Evolutionary conservation across 352 stramenopile genomes (phyloP).

Genomic region (Phytophthora tentaculata): DNA sequence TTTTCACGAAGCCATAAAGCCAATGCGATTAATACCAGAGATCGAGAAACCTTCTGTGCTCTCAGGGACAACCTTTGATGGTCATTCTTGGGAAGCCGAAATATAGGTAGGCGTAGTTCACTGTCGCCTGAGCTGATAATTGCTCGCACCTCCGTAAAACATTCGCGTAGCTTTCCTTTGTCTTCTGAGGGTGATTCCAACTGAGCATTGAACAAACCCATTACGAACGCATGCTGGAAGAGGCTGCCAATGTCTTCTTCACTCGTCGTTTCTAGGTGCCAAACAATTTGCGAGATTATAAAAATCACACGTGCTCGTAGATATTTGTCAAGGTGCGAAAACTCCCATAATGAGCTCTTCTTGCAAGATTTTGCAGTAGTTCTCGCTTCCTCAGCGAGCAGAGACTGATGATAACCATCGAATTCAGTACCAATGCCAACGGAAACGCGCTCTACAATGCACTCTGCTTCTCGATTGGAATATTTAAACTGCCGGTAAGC

Average conservation of each 20-base stretch:
- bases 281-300: conserved; percentile 26
- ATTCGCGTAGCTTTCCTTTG: conserved; percentile 9
- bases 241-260: background rate
- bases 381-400: conserved; percentile 1
- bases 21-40: conserved; percentile 42
- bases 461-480: conserved; percentile 12
- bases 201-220: conserved; percentile 9
- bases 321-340: conserved; percentile 11
- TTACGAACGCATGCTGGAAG: conserved; percentile 13
- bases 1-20: conserved; percentile 53
- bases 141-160: conserved; percentile 6
- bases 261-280: conserved; percentile 20
- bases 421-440: conserved; percentile 7
- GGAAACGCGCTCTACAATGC: background rate
- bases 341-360: conserved; percentile 17
- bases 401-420: background rate
- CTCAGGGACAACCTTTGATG: conserved; percentile 2
- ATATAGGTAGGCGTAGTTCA: conserved; percentile 8
- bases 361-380: background rate
- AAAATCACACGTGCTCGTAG: conserved; percentile 17
- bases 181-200: background rate
- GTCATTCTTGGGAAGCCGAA: background rate
- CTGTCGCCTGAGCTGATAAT: background rate
- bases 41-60: conserved; percentile 36
- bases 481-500: conserved; percentile 31